phyloP scores from a whole-genome alignment of 2,329 filamentous ascomycete genomes.

The Colletotrichum sp. region DNA sequence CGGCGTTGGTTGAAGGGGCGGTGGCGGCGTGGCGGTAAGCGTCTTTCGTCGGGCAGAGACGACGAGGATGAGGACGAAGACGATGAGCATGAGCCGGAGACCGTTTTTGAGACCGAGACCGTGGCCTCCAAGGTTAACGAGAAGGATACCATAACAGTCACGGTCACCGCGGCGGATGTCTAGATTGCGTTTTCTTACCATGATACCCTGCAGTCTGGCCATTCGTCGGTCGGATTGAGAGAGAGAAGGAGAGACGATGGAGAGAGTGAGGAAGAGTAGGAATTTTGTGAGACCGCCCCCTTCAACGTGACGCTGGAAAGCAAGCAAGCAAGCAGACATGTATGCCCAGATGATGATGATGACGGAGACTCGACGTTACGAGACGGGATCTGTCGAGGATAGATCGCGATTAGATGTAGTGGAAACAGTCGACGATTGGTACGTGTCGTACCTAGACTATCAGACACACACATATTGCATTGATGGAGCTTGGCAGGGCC shows the following conservation, averaged over 20 bases:
- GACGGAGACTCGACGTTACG: neutral
- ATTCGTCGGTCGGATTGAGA: neutral
- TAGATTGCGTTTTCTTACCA: conserved; percentile 17
- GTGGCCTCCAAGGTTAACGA: neutral
- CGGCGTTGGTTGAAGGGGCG: conserved; percentile 26
- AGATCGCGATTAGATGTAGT: neutral
- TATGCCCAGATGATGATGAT: neutral
- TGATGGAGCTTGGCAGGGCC: neutral
- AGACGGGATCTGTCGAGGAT: neutral
- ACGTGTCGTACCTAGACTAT: neutral
- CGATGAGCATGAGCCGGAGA: neutral
- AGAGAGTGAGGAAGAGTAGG: neutral
- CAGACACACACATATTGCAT: neutral
- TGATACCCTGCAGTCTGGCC: conserved; percentile 19
- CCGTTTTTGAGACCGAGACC: neutral
- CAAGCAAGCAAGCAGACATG: neutral
- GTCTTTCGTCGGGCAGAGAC: neutral
- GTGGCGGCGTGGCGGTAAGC: conserved; percentile 13
- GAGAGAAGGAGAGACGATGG: neutral
- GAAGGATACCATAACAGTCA: conserved; percentile 15
- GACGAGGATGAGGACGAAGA: neutral
- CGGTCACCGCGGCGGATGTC: conserved; percentile 9
- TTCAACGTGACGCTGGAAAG: conserved; percentile 22
- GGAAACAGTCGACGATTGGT: neutral
- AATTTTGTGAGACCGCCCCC: conserved; percentile 6